Evolutionary conservation across 306 rosid genomes (phyloP).

Genomic region (Casuarina equisetifolia): DNA sequence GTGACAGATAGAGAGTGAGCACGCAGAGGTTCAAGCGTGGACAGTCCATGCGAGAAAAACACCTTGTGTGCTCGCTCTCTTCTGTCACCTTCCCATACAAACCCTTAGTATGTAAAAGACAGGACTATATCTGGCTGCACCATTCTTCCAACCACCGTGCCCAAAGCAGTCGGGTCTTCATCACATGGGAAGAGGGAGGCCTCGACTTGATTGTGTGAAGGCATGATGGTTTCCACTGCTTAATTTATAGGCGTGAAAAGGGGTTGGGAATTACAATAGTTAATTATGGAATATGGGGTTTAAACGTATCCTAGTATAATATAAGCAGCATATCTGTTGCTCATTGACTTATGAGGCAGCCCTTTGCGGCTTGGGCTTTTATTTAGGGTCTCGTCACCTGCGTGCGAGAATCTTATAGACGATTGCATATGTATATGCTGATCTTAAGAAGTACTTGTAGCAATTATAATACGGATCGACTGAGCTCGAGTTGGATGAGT

Average conservation of each 20-base stretch:
- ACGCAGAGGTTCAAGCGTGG: conserved; percentile 42
- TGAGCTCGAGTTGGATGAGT: background rate
- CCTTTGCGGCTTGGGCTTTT: background rate
- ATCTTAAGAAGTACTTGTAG: background rate
- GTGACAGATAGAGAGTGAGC: conserved; percentile 50
- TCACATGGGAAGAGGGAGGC: background rate
- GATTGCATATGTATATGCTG: background rate
- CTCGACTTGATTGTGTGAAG: conserved; percentile 13
- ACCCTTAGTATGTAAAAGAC: background rate
- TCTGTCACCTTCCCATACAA: conserved; percentile 46
- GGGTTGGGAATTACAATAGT: background rate
- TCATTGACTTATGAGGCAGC: background rate
- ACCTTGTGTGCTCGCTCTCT: conserved; percentile 57
- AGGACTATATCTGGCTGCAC: background rate
- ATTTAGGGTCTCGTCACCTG: too few relatives aligned
- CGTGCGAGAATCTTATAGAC: background rate
- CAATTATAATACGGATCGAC: too few relatives aligned
- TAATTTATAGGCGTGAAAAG: background rate
- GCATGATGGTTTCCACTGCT: background rate
- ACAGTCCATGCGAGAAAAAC: conserved; percentile 33
- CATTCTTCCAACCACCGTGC: background rate
- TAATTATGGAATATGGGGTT: background rate
- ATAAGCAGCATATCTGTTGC: background rate
- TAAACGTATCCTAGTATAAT: background rate
- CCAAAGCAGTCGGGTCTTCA: background rate